Conservation (phyloP, 805 yeast genomes). For the Jamesozyma gamospora region DNA sequence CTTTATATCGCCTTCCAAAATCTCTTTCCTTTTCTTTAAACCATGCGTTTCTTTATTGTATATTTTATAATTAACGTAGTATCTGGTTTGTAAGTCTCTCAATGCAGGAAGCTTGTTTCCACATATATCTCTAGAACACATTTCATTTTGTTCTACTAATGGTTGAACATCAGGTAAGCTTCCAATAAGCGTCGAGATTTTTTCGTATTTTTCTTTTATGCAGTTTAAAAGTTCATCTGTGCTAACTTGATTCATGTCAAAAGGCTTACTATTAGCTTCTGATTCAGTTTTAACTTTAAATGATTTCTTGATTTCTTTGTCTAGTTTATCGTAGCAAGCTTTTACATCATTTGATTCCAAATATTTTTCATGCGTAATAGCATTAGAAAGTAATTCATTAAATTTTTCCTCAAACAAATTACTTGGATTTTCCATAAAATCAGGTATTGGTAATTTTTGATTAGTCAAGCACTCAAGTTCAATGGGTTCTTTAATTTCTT, state of each 20-base stretch:
- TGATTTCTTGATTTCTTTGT: background rate
- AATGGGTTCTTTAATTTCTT: background rate
- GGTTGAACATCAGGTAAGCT: constrained; percentile 11
- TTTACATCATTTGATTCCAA: background rate
- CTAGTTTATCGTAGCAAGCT: background rate
- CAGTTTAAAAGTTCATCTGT: background rate
- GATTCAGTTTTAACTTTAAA: background rate
- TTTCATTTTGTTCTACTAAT: constrained; percentile 8
- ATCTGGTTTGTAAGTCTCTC: constrained; percentile 12
- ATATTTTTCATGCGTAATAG: background rate
- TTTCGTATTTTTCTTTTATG: constrained; percentile 3
- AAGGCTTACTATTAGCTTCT: background rate
- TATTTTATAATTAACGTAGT: constrained; percentile 14
- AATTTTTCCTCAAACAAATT: constrained; percentile 13
- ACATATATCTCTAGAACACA: constrained; percentile 7
- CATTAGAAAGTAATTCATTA: constrained; percentile 14
- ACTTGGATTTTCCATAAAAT: constrained; percentile 11
- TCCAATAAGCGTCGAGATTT: constrained; percentile 2
- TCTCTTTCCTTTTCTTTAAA: background rate
- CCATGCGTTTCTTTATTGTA: constrained; percentile 15
- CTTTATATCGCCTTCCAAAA: background rate
- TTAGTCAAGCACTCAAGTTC: background rate
- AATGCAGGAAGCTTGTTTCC: constrained; percentile 13
- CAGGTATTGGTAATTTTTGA: constrained; percentile 9
- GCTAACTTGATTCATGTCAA: background rate